Evolutionary conservation across 352 stramenopile species (phyloP).

Genomic region (Phytopythium helicoides): DNA sequence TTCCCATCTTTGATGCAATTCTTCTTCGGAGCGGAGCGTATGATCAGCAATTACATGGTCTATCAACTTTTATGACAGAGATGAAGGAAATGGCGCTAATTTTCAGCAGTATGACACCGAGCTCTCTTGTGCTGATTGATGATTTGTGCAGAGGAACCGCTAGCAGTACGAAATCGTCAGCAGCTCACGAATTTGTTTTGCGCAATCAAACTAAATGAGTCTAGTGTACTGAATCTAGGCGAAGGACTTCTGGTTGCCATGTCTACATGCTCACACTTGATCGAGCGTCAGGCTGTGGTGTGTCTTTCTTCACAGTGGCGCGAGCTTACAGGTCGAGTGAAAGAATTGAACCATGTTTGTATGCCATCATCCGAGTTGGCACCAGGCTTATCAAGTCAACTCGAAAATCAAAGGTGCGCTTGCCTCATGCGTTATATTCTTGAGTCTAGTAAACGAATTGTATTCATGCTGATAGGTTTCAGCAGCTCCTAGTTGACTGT

Average conservation of each 20-base stretch:
- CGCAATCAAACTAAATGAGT: neutral
- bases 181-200: neutral
- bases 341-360: neutral
- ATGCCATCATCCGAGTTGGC: neutral
- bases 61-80: slow-evolving; percentile 56
- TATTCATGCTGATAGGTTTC: slow-evolving; percentile 14
- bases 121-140: slow-evolving; percentile 47
- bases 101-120: slow-evolving; percentile 22
- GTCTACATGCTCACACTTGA: slow-evolving; percentile 29
- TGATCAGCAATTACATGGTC: slow-evolving; percentile 41
- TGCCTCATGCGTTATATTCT: neutral
- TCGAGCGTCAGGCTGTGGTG: slow-evolving; percentile 18
- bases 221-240: slow-evolving; percentile 6
- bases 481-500: slow-evolving; percentile 15
- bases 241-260: slow-evolving; percentile 31
- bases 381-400: neutral
- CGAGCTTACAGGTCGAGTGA: slow-evolving; percentile 19
- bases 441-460: neutral
- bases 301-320: slow-evolving; percentile 33
- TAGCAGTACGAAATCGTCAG: slow-evolving; percentile 14
- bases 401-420: slow-evolving; percentile 2
- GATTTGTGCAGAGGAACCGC: slow-evolving; percentile 50
- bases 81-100: slow-evolving; percentile 49
- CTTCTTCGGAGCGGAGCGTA: slow-evolving; percentile 37
- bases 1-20: slow-evolving; percentile 46